Percentiles rank a stretch among this genome's conserved stretches.
Evolutionary conservation across 2,329 filamentous ascomycete species (phyloP).

Genomic region (Pseudogymnoascus destructans): DNA sequence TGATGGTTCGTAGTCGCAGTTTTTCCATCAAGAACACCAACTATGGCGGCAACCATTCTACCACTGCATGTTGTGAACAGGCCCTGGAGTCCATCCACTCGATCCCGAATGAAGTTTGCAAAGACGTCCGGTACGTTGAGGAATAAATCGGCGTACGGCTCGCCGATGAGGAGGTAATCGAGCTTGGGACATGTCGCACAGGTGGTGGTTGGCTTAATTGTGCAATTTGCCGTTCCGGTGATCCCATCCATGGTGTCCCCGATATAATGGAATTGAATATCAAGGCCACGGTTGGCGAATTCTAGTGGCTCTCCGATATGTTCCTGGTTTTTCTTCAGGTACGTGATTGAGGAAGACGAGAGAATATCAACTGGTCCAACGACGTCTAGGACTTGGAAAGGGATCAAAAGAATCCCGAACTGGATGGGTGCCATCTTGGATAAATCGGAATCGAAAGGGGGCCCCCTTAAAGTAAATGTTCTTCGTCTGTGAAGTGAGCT

Average conservation of each 20-base stretch:
- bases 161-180: slow-evolving; percentile 29
- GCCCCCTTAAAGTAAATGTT: no score
- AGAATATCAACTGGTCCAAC: slow-evolving; percentile 21
- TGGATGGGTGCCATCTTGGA: slow-evolving; percentile 19
- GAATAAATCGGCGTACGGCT: slow-evolving; percentile 22
- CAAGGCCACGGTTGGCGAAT: slow-evolving; percentile 17
- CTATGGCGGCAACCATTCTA: slow-evolving; percentile 22
- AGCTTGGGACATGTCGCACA: slow-evolving; percentile 28
- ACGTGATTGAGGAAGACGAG: neutral
- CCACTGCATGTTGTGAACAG: slow-evolving; percentile 31
- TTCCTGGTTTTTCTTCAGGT: neutral
- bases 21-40: slow-evolving; percentile 31
- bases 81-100: slow-evolving; percentile 38
- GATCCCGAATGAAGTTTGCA: slow-evolving; percentile 30
- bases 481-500: neutral
- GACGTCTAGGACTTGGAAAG: slow-evolving; percentile 20
- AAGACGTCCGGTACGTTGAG: slow-evolving; percentile 22
- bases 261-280: slow-evolving; percentile 28
- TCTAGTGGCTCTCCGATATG: neutral
- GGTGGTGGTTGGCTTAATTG: slow-evolving; percentile 24
- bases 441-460: neutral
- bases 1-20: slow-evolving; percentile 32
- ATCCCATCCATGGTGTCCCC: slow-evolving; percentile 25
- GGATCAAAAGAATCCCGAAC: slow-evolving; percentile 21
- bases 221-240: slow-evolving; percentile 15